Evolutionary conservation across 306 rosid genomes (phyloP).

Genomic region (Cicer bijugum): DNA sequence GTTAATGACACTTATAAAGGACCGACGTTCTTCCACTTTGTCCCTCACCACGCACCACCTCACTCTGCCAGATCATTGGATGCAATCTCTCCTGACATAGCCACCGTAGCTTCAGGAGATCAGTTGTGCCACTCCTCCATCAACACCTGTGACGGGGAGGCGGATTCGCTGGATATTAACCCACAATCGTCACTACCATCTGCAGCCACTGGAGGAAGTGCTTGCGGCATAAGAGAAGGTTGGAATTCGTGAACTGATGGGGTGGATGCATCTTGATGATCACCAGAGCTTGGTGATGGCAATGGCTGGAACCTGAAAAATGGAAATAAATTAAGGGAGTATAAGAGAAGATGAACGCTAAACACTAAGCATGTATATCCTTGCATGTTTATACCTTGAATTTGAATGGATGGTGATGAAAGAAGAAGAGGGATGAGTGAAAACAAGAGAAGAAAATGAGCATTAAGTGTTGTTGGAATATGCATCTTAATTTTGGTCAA

Average conservation of each 20-base stretch:
- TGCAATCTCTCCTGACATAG: not conserved
- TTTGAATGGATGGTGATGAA: slow-evolving; percentile 23
- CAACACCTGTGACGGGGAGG: slow-evolving; percentile 13
- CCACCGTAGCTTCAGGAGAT: too few species aligned
- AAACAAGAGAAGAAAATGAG: slow-evolving; percentile 23
- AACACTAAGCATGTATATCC: not conserved
- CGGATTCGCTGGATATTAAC: not conserved
- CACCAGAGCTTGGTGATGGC: slow-evolving; percentile 38
- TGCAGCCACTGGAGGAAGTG: slow-evolving; percentile 4
- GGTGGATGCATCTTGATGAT: not conserved
- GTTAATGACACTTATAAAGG: slow-evolving; percentile 28
- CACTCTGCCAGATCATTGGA: slow-evolving; percentile 20
- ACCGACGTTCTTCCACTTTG: slow-evolving; percentile 28
- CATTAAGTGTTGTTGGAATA: not conserved
- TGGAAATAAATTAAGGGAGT: not conserved
- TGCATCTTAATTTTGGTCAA: slow-evolving; percentile 12
- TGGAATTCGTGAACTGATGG: not conserved
- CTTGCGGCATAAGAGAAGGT: slow-evolving; percentile 7
- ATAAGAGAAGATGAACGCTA: not conserved
- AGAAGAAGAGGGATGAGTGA: slow-evolving; percentile 13
- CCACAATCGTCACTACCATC: not conserved
- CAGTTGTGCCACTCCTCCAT: not conserved
- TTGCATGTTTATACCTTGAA: slow-evolving; percentile 35
- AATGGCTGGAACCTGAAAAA: slow-evolving; percentile 37
- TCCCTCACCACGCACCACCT: slow-evolving; percentile 51